Evolutionary conservation across 2,329 filamentous ascomycete species (phyloP), one percentile per base, ranked within the genome.

Genomic region (Chaetomiaceae sp.): DNA sequence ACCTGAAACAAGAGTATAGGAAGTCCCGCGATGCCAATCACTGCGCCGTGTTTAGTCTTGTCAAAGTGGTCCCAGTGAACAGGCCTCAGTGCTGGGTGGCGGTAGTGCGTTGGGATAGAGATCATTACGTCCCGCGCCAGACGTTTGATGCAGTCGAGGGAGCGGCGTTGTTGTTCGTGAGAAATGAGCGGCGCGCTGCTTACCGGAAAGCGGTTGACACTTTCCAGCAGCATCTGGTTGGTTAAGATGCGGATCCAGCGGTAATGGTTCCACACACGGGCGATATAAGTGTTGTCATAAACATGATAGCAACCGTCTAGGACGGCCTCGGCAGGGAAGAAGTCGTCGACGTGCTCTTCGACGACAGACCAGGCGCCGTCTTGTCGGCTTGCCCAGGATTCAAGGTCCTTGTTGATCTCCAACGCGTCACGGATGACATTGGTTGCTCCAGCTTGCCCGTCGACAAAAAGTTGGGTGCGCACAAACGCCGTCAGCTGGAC

Each of bases 211-310:
- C 59, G 60, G 34, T 65, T 63, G 5, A 64, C 63, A 27, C 71
- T 61, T 10, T 69, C 67, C 9, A 78, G 62, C 12, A 83, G 71
- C 37, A 72, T 68, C 54, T 81, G 72, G 59, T 72, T 75, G 14
- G 74, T 61, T 9, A 82, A 63, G 20, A 82, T 74, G n/a, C 78
- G 74, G 6, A 73, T 71, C 71, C 78, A 81, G 20, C 81, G 77
- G 57, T 77, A 81, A 56, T 83, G 75, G 53, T 78, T 79, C 77
- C 77, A 83, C 35, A 78, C 70, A 20, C 76, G 72, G 8, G 74
- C 76, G 16, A 73, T 66, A 70, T 74, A 80, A 48, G 80, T 72
- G 54, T 76, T 73, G 14, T 65, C 63, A 58, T 84, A 84, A 19
- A 71, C 62, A 60, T 84, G 79, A 58, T 79, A 83, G 48, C 71